Percentiles rank a stretch among this genome's conserved stretches.
phyloP scores from a whole-genome alignment of 139 green algal species.

The Bryopsis sp. region DNA sequence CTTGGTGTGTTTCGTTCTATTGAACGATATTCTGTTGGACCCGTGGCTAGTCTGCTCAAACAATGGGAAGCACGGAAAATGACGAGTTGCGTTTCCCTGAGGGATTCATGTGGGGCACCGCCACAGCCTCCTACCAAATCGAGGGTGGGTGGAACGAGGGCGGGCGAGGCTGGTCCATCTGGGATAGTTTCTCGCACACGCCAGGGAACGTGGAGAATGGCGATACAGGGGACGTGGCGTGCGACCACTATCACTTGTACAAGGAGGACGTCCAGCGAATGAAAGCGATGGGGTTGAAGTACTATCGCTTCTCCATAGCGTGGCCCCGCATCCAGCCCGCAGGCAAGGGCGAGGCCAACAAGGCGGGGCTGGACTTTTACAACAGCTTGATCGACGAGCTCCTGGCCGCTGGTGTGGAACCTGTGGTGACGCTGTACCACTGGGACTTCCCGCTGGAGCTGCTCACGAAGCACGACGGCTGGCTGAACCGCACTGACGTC shows the following conservation, averaged over 20 bases:
- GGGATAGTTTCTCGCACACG: slow-evolving; percentile 37
- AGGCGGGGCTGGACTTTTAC: slow-evolving; percentile 38
- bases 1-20: too few relatives aligned
- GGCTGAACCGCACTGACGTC: slow-evolving; percentile 24
- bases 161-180: slow-evolving; percentile 31
- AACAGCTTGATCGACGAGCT: slow-evolving; percentile 32
- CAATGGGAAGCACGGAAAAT: too few relatives aligned
- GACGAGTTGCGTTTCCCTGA: slow-evolving; percentile 1
- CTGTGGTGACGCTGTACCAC: slow-evolving; percentile 43
- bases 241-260: slow-evolving; percentile 21
- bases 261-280: slow-evolving; percentile 25
- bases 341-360: slow-evolving; percentile 23
- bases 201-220: slow-evolving; percentile 24
- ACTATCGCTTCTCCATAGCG: slow-evolving; percentile 37
- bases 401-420: slow-evolving; percentile 37
- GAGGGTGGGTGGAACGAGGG: slow-evolving; percentile 26
- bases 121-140: slow-evolving; percentile 27
- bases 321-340: slow-evolving; percentile 39
- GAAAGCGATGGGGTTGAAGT: slow-evolving; percentile 20
- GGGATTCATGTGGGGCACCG: slow-evolving; percentile 25
- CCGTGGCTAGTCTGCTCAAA: too few relatives aligned
- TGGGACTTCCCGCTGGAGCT: slow-evolving; percentile 41
- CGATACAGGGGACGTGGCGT: slow-evolving; percentile 19
- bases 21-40: too few relatives aligned
- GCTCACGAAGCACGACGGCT: slow-evolving; percentile 29